Percentiles rank a stretch among this genome's conserved stretches.
phyloP scores from a whole-genome alignment of 164 flowering plant genomes.

The Liquidambar formosana region DNA sequence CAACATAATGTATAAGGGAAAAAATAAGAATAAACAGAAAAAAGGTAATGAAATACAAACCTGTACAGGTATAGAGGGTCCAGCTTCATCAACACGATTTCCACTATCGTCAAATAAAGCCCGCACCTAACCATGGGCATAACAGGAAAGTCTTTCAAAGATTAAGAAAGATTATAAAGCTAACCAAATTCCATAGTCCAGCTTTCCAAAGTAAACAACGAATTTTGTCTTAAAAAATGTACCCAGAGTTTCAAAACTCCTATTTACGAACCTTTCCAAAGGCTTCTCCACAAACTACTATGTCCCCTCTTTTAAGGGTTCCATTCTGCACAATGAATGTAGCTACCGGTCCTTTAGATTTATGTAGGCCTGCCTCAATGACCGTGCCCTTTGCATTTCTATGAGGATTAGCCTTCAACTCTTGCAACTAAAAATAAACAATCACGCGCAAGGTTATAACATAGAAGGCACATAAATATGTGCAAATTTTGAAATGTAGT shows the following conservation, averaged over 20 bases:
- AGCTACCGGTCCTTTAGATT: constrained; percentile 85
- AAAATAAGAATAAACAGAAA: not conserved
- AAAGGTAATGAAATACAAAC: constrained; percentile 32
- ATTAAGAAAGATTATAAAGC: not conserved
- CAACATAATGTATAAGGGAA: not conserved
- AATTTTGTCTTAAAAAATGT: not conserved
- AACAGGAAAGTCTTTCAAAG: not conserved
- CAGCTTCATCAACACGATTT: constrained; percentile 70
- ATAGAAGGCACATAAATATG: not conserved
- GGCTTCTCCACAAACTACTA: constrained; percentile 87
- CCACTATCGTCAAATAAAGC: constrained; percentile 88
- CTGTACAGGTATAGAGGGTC: constrained; percentile 92
- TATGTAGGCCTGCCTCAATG: constrained; percentile 91
- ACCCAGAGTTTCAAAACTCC: not conserved
- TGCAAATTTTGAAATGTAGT: not conserved
- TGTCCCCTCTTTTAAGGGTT: constrained; percentile 78
- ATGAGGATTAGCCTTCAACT: constrained; percentile 90
- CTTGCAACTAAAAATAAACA: constrained; percentile 62
- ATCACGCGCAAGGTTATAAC: constrained; percentile 9
- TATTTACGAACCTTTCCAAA: constrained; percentile 79
- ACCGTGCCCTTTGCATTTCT: constrained; percentile 94
- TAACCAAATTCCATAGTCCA: not conserved
- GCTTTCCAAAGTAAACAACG: not conserved
- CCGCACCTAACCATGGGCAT: constrained; percentile 55
- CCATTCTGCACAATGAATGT: constrained; percentile 96